Base-by-base conservation (phyloP, 352 stramenopile species). In the Pythium brassicae region DNA sequence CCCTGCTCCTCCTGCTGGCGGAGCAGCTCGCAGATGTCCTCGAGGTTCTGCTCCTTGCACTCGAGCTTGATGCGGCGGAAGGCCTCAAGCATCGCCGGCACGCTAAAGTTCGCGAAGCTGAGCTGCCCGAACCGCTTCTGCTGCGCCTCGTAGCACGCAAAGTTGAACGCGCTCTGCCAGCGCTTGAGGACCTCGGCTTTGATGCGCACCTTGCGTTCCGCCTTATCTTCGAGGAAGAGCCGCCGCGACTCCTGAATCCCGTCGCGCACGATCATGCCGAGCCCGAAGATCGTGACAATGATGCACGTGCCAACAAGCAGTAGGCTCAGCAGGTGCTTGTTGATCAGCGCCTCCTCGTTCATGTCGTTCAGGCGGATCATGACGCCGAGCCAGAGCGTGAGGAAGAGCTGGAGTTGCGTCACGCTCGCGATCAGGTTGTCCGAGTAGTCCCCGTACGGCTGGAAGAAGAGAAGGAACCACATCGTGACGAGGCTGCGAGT, bases 391-490 rank as follows among this genome's bases (percentile, higher is more conserved):
- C 81, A 92, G n/a, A 92, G 59, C 57, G 78, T 92, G 39, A 92
- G 69, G 66, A 86, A 89, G 42, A 89, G 72, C 62, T 92, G 81
- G 23, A 92, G 59, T 61, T 92, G 81, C 49, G 78, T 82, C 54
- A 89, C 72, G 53, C 78, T 87, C 39, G 73, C 78, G 29, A 89
- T 79, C 53, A 92, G 54, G 46, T 87, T 92, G 59, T 89, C 74
- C 2, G 75, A 83, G 53, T 83, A 72, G 29, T 83, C 77, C 1
- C 68, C 78, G 59, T 92, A 92, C 10, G 81, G 81, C 59, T 89
- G 81, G 55, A 84, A 92, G 63, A 72, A 92, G 1, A 92, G 66
- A 39, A 92, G 32, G 50, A 87, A 89, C 75, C 78, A 87, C 81
- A 92, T 88, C 26, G 78, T 86, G 17, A 77, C 55, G 25, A 92